Conservation (phyloP, 23 red algal genomes). For the Gracilaria vermiculophylla region DNA sequence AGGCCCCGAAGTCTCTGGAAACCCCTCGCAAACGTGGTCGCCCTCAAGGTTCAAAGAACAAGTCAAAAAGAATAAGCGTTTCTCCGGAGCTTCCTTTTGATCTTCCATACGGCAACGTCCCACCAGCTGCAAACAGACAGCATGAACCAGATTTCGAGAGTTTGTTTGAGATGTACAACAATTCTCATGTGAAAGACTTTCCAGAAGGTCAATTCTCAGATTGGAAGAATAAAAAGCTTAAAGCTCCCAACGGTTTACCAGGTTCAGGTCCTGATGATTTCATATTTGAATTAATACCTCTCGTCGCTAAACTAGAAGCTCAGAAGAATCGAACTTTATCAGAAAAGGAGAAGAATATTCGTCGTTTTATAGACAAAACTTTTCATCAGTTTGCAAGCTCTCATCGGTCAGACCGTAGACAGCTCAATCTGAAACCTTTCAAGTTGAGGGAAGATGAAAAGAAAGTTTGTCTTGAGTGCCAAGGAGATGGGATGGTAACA, state of each 20-base stretch:
- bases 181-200: neutral
- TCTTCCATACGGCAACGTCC: too few relatives aligned
- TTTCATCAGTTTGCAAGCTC: slow-evolving; percentile 29
- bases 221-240: neutral
- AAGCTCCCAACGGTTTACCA: slow-evolving; percentile 39
- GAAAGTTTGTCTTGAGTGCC: slow-evolving; percentile 55
- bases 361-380: neutral
- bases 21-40: slow-evolving; percentile 6
- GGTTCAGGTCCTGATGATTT: slow-evolving; percentile 45
- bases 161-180: neutral
- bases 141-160: neutral
- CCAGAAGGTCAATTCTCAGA: neutral
- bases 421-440: slow-evolving; percentile 33
- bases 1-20: neutral
- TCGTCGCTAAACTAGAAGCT: slow-evolving; percentile 33
- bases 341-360: slow-evolving; percentile 18
- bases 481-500: slow-evolving; percentile 66
- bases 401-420: slow-evolving; percentile 2
- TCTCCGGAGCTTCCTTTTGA: neutral
- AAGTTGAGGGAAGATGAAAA: slow-evolving; percentile 46
- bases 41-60: slow-evolving; percentile 18
- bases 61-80: neutral
- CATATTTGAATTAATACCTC: slow-evolving; percentile 36
- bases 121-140: neutral
- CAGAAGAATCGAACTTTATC: neutral